Base-by-base conservation (phyloP, 2,329 filamentous ascomycete genomes). In the Phyllosticta citriasiana region DNA sequence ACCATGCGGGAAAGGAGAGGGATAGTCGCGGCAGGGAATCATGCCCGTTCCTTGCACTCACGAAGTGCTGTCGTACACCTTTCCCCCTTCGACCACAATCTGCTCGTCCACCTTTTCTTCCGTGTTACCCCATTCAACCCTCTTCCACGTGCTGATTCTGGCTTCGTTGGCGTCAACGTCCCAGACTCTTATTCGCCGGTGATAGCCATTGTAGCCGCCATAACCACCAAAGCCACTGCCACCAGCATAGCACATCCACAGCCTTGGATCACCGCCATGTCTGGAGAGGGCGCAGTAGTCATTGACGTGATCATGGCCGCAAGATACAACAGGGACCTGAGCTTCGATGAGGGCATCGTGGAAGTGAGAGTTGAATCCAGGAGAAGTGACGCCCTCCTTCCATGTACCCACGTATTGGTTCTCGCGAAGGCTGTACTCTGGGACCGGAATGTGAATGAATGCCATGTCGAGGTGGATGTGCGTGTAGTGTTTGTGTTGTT, bases 161-260 rank as follows among this genome's bases (percentile, higher is more conserved):
- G 88, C 93, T 63, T 89, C 85, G 70, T 96, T 96, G 76, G 92
- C 89, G 73, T 99, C 93, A 57, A 99, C 84, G 67, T 97, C 93
- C 71, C 94, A 99, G 53, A 99, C 82, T 55, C 94, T 84, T 59
- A 97, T 82, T 30, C 91, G 85, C 26, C 94, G 88, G 69, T 92
- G 82, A 71, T 88, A 97, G 3, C 88, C 88, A 52, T 86, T 87
- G 71, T 97, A 97, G 5, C 93, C 92, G 22, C 88, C 94, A 71
- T 99, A 99, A 0, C 94, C 94, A 60, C 94, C 94, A 68, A 99
- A 96, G 1, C 94, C 94, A 27, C 86, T 84, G 26, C 89, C 94
- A 33, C 94, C 94, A 8, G 87, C 93, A 74, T 97, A 97, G 78
- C 94, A 99, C 92, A 99, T 96, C 94, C 94, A 99, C 2, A 97